A percentile compares a stretch with the other conserved stretches of the same genome.
phyloP scores from a whole-genome alignment of 2,329 filamentous ascomycete species.

The Graphilbum ipis-grandicollis region DNA sequence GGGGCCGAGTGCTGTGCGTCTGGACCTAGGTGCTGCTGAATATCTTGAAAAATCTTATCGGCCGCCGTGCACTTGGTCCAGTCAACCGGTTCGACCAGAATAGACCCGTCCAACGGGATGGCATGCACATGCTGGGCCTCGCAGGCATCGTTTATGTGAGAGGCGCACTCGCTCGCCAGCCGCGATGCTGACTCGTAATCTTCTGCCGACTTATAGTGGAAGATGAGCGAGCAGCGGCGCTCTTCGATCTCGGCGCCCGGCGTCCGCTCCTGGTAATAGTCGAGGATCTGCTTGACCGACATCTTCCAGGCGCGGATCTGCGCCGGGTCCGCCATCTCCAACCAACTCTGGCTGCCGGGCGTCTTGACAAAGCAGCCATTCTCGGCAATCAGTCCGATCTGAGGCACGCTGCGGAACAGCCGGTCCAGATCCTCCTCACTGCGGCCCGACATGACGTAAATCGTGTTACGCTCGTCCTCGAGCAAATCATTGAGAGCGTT shows the following conservation, averaged over 20 bases:
- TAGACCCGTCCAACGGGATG: constrained; percentile 59
- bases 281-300: constrained; percentile 64
- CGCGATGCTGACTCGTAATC: constrained; percentile 59
- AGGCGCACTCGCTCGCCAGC: constrained; percentile 76
- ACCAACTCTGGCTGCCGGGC: constrained; percentile 53
- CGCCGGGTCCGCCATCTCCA: constrained; percentile 54
- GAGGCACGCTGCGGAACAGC: constrained; percentile 67
- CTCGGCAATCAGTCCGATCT: constrained; percentile 79
- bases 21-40: constrained; percentile 22
- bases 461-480: constrained; percentile 61
- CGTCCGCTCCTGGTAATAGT: constrained; percentile 79
- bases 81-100: constrained; percentile 70
- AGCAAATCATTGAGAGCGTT: constrained; percentile 70
- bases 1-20: constrained; percentile 19
- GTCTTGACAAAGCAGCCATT: constrained; percentile 83
- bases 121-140: constrained; percentile 71
- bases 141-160: constrained; percentile 89
- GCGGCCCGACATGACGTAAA: constrained; percentile 88
- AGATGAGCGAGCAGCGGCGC: constrained; percentile 78
- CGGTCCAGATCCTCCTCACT: constrained; percentile 77
- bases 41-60: constrained; percentile 48
- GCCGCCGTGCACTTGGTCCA: constrained; percentile 82
- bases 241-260: constrained; percentile 80
- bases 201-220: constrained; percentile 73
- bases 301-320: constrained; percentile 66